Percentiles rank a stretch among this genome's conserved stretches.
phyloP scores from a whole-genome alignment of 192 early-diverging fungal genomes.

The Entrophospora sp. region DNA sequence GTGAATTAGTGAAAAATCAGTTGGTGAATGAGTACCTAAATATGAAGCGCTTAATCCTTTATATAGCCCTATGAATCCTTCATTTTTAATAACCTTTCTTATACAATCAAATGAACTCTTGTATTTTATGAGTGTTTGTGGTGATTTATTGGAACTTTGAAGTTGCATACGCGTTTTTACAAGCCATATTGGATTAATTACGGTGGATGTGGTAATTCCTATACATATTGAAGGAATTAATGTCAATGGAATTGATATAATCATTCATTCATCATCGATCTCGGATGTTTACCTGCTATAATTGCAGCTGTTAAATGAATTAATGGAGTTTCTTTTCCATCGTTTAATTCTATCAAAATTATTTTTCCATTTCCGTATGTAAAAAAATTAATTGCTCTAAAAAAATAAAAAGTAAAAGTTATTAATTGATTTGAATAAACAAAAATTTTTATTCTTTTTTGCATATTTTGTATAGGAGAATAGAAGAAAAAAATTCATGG shows the following conservation, averaged over 20 bases:
- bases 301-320: conserved; percentile 78
- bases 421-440: too few species aligned
- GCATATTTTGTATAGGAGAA: neutral
- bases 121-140: conserved; percentile 36
- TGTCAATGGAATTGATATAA: neutral
- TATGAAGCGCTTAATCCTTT: conserved; percentile 87
- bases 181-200: conserved; percentile 97
- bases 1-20: neutral
- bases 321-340: conserved; percentile 63
- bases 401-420: neutral
- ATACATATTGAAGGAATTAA: neutral
- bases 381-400: conserved; percentile 86
- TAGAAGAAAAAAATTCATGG: too few species aligned
- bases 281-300: conserved; percentile 53
- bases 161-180: conserved; percentile 95
- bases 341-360: conserved; percentile 62
- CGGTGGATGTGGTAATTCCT: conserved; percentile 64
- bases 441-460: neutral
- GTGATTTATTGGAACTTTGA: conserved; percentile 32
- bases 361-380: conserved; percentile 87
- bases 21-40: conserved; percentile 40
- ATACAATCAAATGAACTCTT: conserved; percentile 74
- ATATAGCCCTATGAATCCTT: conserved; percentile 80
- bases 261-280: too few species aligned
- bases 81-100: conserved; percentile 55